Conservation (phyloP, 495 filamentous ascomycete genomes). For the Penicillium subrubescens region DNA sequence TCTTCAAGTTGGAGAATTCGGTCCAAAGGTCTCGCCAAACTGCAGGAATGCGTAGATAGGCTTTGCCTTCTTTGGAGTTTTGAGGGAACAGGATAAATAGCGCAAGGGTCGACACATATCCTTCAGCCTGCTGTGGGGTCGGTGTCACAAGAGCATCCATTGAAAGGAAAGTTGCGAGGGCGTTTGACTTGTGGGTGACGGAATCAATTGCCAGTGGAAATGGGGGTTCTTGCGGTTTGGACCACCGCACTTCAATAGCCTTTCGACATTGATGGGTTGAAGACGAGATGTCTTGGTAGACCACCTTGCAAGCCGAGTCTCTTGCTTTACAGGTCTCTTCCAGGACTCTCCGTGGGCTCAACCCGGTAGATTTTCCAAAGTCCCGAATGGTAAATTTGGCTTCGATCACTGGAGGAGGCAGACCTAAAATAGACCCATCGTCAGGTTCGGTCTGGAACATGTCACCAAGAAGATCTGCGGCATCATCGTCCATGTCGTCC, state of each 20-base stretch:
- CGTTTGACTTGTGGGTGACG: conserved; percentile 45
- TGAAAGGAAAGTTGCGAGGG: conserved; percentile 56
- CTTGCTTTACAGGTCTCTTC: conserved; percentile 87
- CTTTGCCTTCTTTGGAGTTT: conserved; percentile 82
- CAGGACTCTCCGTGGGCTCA: conserved; percentile 70
- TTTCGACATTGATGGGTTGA: conserved; percentile 74
- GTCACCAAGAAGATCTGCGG: conserved; percentile 64
- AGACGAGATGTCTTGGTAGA: conserved; percentile 67
- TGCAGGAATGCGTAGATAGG: conserved; percentile 72
- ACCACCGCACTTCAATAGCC: conserved; percentile 75
- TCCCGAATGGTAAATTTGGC: conserved; percentile 62
- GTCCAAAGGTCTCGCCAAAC: conserved; percentile 85
- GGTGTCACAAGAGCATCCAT: conserved; percentile 79
- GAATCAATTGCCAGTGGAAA: conserved; percentile 39
- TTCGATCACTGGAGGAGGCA: conserved; percentile 20
- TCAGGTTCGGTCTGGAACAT: conserved; percentile 62
- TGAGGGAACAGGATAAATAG: conserved; percentile 78
- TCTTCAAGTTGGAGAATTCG: conserved; percentile 71
- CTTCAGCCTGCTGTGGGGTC: conserved; percentile 77
- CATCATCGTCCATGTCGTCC: conserved; percentile 50
- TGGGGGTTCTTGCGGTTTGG: conserved; percentile 68
- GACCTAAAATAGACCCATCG: conserved; percentile 25
- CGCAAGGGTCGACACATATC: conserved; percentile 78
- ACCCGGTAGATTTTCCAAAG: conserved; percentile 78
- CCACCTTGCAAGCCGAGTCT: conserved; percentile 67